Percentiles rank a stretch among this genome's conserved stretches.
phyloP scores from a whole-genome alignment of 1,139 yeast genomes.

The Nakaseomyces uthaithaninus region DNA sequence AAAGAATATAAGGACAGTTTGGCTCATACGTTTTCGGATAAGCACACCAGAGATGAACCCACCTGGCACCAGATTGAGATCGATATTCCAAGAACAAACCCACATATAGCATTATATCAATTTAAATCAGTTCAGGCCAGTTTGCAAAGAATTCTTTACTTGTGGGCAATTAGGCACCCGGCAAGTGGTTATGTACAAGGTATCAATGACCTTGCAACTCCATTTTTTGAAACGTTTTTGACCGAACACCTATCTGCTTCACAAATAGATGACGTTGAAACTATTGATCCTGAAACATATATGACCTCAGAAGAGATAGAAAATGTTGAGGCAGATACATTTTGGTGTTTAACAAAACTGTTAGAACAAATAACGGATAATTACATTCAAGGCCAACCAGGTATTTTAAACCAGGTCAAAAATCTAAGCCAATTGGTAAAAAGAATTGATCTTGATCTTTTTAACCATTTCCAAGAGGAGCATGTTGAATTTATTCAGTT shows the following conservation, averaged over 20 bases:
- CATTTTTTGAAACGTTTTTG: slow-evolving; percentile 83
- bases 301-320: slow-evolving; percentile 50
- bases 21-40: slow-evolving; percentile 45
- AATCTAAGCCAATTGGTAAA: slow-evolving; percentile 70
- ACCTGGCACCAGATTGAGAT: slow-evolving; percentile 95
- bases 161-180: slow-evolving; percentile 97
- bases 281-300: slow-evolving; percentile 51
- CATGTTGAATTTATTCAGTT: slow-evolving; percentile 89
- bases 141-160: slow-evolving; percentile 69
- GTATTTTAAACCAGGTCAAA: slow-evolving; percentile 81
- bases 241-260: slow-evolving; percentile 47
- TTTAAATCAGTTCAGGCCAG: slow-evolving; percentile 65
- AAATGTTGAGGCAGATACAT: slow-evolving; percentile 84
- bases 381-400: slow-evolving; percentile 97
- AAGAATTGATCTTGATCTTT: slow-evolving; percentile 68
- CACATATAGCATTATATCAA: slow-evolving; percentile 66
- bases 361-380: slow-evolving; percentile 93
- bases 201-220: slow-evolving; percentile 88
- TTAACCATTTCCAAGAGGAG: slow-evolving; percentile 67
- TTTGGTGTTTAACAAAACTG: slow-evolving; percentile 89
- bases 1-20: slow-evolving; percentile 78
- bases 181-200: slow-evolving; percentile 99
- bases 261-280: slow-evolving; percentile 37
- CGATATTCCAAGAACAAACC: slow-evolving; percentile 93
- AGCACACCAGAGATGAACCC: slow-evolving; percentile 56